Evolutionary conservation across 129 eudicot species (phyloP).

Genomic region (Kitagawia praeruptora): DNA sequence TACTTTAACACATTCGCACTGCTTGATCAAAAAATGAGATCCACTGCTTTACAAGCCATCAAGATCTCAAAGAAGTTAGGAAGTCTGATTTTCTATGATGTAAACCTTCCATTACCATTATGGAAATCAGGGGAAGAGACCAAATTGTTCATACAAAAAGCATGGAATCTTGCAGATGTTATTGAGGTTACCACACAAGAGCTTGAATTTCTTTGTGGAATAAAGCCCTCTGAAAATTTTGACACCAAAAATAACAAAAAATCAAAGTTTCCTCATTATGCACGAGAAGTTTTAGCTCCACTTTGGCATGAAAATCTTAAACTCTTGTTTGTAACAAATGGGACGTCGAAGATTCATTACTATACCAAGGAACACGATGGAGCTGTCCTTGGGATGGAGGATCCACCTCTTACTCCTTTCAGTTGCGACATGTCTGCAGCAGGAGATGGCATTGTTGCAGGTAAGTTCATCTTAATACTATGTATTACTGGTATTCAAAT

Average conservation of each 20-base stretch:
- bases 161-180: slow-evolving; percentile 71
- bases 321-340: slow-evolving; percentile 88
- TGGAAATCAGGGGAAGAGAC: slow-evolving; percentile 82
- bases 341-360: slow-evolving; percentile 86
- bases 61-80: slow-evolving; percentile 79
- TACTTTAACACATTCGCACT: slow-evolving; percentile 81
- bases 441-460: slow-evolving; percentile 93
- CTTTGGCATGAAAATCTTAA: slow-evolving; percentile 74
- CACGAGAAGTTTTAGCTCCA: slow-evolving; percentile 53
- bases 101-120: slow-evolving; percentile 81
- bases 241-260: slow-evolving; percentile 62
- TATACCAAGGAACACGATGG: slow-evolving; percentile 80
- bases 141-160: slow-evolving; percentile 45
- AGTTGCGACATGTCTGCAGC: slow-evolving; percentile 85
- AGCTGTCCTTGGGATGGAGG: slow-evolving; percentile 78
- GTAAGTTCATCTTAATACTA: slow-evolving; percentile 23
- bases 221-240: slow-evolving; percentile 46
- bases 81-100: slow-evolving; percentile 68
- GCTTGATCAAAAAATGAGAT: slow-evolving; percentile 67
- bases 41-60: slow-evolving; percentile 68
- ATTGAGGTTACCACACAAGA: slow-evolving; percentile 92
- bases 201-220: slow-evolving; percentile 87
- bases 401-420: slow-evolving; percentile 69
- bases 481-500: neutral
- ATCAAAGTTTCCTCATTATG: slow-evolving; percentile 63